phyloP scores from a whole-genome alignment of 2,329 filamentous ascomycete species.

The Arachnomyces sp. region DNA sequence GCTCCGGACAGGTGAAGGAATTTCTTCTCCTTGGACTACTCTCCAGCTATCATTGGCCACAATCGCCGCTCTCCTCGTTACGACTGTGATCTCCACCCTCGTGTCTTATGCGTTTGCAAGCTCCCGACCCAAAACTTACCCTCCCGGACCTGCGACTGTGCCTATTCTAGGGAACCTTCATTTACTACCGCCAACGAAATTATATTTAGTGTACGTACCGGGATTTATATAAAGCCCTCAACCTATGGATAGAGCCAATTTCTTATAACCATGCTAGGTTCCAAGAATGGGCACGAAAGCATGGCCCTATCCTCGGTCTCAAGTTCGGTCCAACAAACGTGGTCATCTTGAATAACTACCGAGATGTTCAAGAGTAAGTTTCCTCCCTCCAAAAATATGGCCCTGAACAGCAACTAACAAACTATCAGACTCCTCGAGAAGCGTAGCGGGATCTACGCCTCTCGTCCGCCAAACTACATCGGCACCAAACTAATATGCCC shows the following conservation, averaged over 20 bases:
- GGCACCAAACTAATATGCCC: constrained; percentile 2
- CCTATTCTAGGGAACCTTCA: constrained; percentile 1
- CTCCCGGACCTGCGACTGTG: not conserved
- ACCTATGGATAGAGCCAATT: no score
- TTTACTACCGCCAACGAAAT: not conserved
- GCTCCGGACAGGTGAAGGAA: no score
- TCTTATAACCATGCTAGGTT: no score
- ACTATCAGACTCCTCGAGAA: constrained; percentile 8
- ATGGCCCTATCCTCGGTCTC: constrained; percentile 10
- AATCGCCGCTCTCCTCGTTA: not conserved
- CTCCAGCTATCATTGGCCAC: not conserved
- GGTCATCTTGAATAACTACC: constrained; percentile 11
- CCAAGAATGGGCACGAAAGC: constrained; percentile 10
- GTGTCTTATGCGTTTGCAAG: not conserved
- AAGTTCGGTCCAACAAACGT: constrained; percentile 11
- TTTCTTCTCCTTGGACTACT: no score
- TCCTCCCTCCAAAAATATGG: not conserved
- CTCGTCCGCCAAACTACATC: constrained; percentile 7
- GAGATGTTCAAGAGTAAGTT: constrained; percentile 8
- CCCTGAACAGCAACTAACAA: not conserved
- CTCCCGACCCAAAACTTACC: not conserved
- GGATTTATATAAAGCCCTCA: no score
- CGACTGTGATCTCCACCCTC: not conserved
- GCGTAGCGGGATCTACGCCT: constrained; percentile 7
- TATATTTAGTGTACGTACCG: not conserved